phyloP scores from a whole-genome alignment of 1,139 yeast species.

The Ogataea hybrid region DNA sequence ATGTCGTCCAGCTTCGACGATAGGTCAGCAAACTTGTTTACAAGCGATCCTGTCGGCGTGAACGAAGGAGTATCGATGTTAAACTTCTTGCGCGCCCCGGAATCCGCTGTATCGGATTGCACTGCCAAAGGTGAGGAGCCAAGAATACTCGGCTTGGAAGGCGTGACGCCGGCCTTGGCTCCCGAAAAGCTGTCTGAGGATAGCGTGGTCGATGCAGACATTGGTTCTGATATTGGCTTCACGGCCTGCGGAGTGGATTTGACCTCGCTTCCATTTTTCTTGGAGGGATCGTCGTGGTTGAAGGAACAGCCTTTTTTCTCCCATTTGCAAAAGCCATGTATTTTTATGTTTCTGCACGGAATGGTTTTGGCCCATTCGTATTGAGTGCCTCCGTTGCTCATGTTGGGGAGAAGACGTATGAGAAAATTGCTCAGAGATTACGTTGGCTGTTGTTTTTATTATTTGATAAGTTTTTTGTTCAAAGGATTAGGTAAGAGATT shows the following conservation, averaged over 20 bases:
- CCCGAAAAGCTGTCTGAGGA: conserved; percentile 8
- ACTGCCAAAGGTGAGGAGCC: conserved; percentile 1
- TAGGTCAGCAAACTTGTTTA: conserved; percentile 44
- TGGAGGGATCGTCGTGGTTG: conserved; percentile 49
- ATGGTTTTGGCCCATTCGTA: conserved; percentile 68
- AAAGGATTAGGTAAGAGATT: neutral
- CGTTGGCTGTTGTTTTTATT: conserved; percentile 4
- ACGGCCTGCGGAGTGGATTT: conserved; percentile 1
- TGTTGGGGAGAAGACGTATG: conserved; percentile 12
- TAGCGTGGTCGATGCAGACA: conserved; percentile 20
- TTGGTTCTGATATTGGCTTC: conserved; percentile 5
- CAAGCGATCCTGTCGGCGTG: conserved; percentile 40
- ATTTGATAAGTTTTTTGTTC: conserved; percentile 5
- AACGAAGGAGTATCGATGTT: conserved; percentile 67
- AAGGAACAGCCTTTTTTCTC: conserved; percentile 89
- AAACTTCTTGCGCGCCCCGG: conserved; percentile 42
- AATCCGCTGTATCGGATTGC: conserved; percentile 12
- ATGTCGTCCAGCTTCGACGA: conserved; percentile 57
- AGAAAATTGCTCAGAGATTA: neutral
- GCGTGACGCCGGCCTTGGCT: conserved; percentile 3
- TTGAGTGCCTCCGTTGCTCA: conserved; percentile 24
- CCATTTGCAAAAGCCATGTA: conserved; percentile 87
- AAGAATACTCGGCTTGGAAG: neutral
- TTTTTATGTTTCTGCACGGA: conserved; percentile 80
- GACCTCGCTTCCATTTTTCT: conserved; percentile 2